These are phyloP conservation scores for Epithemia pelagica DNA, from an alignment of 108 stramenopile genomes.

Conservation along the genomic window DNA sequence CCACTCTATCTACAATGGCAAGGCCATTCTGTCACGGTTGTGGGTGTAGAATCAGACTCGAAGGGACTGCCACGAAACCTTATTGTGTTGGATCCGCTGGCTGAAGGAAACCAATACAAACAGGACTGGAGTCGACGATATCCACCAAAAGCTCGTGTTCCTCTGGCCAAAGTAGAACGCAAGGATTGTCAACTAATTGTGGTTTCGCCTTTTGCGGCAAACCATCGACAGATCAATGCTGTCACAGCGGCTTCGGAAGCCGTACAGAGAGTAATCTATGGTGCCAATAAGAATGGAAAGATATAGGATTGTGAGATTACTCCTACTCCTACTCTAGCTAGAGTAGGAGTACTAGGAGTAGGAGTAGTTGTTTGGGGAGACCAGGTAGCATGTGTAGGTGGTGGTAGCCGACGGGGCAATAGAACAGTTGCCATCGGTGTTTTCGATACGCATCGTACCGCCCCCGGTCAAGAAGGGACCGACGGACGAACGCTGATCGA, in stretches of 20 bases:
- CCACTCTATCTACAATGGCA: slow-evolving; percentile 83
- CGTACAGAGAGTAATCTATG: not conserved
- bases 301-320: no score
- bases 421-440: no score
- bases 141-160: not conserved
- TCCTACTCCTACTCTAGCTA: no score
- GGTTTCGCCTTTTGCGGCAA: not conserved
- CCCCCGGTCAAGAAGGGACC: no score
- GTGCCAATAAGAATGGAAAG: no score
- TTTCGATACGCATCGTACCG: no score
- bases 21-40: slow-evolving; percentile 78
- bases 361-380: no score
- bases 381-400: no score
- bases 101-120: slow-evolving; percentile 12
- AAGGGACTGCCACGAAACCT: slow-evolving; percentile 19
- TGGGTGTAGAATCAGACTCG: slow-evolving; percentile 35
- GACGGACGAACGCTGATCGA: no score
- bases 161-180: not conserved
- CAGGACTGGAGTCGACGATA: not conserved
- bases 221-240: slow-evolving; percentile 1
- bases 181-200: slow-evolving; percentile 10
- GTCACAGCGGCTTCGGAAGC: slow-evolving; percentile 4
- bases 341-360: no score
- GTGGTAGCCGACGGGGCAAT: no score
- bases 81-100: slow-evolving; percentile 59